Percentiles rank a stretch among this genome's conserved stretches.
These are phyloP conservation scores for Zasmidium citrigriseum DNA, from an alignment of 2,329 filamentous ascomycete species.

Conservation along the genomic window DNA sequence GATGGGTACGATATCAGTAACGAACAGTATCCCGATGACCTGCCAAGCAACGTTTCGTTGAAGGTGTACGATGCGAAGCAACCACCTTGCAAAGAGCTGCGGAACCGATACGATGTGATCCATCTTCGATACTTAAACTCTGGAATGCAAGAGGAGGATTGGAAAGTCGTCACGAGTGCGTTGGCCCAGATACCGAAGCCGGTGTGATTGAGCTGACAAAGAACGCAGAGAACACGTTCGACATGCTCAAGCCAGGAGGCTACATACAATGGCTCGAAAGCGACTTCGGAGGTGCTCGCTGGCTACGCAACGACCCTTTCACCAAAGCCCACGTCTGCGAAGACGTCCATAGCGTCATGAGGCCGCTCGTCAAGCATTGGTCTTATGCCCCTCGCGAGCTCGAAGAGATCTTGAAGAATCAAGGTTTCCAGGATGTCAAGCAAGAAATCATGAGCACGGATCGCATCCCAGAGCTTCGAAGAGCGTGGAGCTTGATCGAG, in stretches of 20 bases:
- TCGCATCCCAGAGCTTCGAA: constrained; percentile 1
- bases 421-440: constrained; percentile 1
- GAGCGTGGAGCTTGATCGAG: constrained; percentile 5
- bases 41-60: constrained; percentile 2
- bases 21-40: background rate
- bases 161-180: constrained; percentile 3
- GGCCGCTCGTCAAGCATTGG: constrained; percentile 1
- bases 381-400: background rate
- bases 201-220: background rate
- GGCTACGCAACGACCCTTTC: background rate
- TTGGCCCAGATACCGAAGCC: no score
- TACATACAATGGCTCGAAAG: constrained; percentile 5
- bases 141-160: constrained; percentile 2
- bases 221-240: background rate
- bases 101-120: constrained; percentile 7
- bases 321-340: constrained; percentile 1
- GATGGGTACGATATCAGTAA: constrained; percentile 1
- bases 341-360: constrained; percentile 3
- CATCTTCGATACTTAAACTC: constrained; percentile 2
- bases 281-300: constrained; percentile 4
- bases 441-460: constrained; percentile 3
- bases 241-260: constrained; percentile 1
- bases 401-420: constrained; percentile 1
- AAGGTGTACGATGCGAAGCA: constrained; percentile 3
- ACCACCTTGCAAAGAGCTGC: background rate